phyloP scores from a whole-genome alignment of 257 asterid species.

The Pogostemon cablin region DNA sequence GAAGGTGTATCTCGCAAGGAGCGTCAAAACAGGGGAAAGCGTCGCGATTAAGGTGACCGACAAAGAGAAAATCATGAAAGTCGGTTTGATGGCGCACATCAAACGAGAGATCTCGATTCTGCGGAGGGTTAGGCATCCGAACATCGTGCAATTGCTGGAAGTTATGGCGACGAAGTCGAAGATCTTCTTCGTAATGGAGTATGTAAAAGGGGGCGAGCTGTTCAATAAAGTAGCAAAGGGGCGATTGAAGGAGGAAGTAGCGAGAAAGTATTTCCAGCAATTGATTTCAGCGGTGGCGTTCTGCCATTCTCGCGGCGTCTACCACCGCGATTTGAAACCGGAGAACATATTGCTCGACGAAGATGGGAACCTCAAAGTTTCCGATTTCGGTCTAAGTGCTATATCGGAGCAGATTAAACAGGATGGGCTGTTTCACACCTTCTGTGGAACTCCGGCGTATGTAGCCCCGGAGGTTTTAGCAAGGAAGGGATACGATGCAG shows the following conservation, averaged over 20 bases:
- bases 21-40: constrained; percentile 65
- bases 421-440: constrained; percentile 86
- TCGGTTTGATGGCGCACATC: constrained; percentile 74
- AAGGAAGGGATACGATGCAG: constrained; percentile 85
- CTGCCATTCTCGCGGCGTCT: constrained; percentile 97
- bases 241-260: constrained; percentile 79
- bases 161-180: constrained; percentile 94
- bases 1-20: constrained; percentile 83
- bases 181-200: constrained; percentile 91
- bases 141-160: constrained; percentile 83
- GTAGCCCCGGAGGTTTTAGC: constrained; percentile 93
- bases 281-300: constrained; percentile 80
- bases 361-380: constrained; percentile 82
- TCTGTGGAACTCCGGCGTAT: constrained; percentile 94
- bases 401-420: constrained; percentile 91
- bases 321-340: constrained; percentile 88
- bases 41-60: constrained; percentile 90
- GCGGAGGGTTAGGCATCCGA: constrained; percentile 88
- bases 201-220: constrained; percentile 84
- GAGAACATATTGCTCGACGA: constrained; percentile 84
- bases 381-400: constrained; percentile 89
- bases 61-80: constrained; percentile 75
- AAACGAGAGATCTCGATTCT: constrained; percentile 96
- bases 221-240: constrained; percentile 91
- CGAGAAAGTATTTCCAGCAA: constrained; percentile 86